Conservation (phyloP, 805 yeast species). For the Wickerhamomyces silvicola region DNA sequence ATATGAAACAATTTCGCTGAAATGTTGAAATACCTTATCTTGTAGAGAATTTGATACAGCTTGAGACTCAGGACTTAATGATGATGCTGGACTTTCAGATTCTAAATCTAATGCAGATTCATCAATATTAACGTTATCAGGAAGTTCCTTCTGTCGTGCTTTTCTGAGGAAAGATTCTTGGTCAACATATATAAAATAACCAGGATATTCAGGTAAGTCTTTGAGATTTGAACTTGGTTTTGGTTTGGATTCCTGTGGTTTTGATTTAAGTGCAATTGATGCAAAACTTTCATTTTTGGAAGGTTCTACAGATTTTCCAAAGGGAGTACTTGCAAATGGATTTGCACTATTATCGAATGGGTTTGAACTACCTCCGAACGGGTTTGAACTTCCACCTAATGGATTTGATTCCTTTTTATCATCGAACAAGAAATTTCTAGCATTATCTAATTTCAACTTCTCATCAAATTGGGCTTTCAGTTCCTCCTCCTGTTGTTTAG, state of each 20-base stretch:
- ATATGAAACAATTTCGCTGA: constrained; percentile 66
- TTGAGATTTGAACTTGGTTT: constrained; percentile 13
- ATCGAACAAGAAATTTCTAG: constrained; percentile 29
- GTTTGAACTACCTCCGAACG: constrained; percentile 29
- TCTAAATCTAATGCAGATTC: constrained; percentile 40
- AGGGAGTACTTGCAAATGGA: constrained; percentile 11
- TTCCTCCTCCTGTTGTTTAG: constrained; percentile 33
- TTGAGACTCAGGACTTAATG: constrained; percentile 37
- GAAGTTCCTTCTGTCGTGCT: constrained; percentile 36
- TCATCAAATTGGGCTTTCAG: constrained; percentile 36
- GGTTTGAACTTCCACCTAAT: constrained; percentile 27
- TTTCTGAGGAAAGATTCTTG: constrained; percentile 56
- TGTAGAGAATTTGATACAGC: constrained; percentile 44
- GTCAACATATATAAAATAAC: constrained; percentile 65
- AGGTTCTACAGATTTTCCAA: constrained; percentile 1
- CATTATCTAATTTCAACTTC: constrained; percentile 35
- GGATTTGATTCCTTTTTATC: constrained; percentile 26
- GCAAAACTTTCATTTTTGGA: constrained; percentile 21
- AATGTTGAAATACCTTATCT: constrained; percentile 70
- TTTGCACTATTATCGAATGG: constrained; percentile 16
- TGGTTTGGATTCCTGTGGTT: constrained; percentile 13
- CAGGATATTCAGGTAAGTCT: constrained; percentile 50
- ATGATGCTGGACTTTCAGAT: constrained; percentile 25
- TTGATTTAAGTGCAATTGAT: constrained; percentile 26
- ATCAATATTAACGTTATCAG: constrained; percentile 50